Conservation (phyloP, 441 rosid species). For the Erodium moschatum region DNA sequence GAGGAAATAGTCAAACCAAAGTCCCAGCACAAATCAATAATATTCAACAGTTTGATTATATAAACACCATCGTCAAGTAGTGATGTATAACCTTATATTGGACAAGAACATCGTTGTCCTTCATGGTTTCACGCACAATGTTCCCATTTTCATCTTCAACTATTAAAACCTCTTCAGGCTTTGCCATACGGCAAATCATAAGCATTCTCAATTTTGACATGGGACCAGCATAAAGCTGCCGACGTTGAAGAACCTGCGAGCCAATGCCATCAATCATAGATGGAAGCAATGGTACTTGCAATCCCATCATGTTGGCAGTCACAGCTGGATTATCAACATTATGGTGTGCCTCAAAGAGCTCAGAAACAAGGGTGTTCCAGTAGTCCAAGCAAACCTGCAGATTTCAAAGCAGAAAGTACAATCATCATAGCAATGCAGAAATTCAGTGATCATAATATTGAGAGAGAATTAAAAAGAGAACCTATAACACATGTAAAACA, state of each 20-base stretch:
- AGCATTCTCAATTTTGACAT: conserved; percentile 92
- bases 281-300: conserved; percentile 77
- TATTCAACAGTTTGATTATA: background rate
- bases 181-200: conserved; percentile 99
- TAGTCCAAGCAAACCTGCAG: conserved; percentile 97
- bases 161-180: conserved; percentile 97
- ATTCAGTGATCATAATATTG: background rate
- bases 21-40: background rate
- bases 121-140: conserved; percentile 97
- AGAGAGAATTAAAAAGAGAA: conserved; percentile 8
- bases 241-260: conserved; percentile 68
- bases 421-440: background rate
- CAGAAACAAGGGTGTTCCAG: conserved; percentile 87
- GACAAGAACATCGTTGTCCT: conserved; percentile 98
- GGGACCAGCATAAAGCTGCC: conserved; percentile 80
- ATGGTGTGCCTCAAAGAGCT: conserved; percentile 80
- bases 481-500: background rate
- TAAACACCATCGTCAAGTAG: conserved; percentile 4
- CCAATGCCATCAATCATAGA: conserved; percentile 86
- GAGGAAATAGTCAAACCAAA: too few species aligned
- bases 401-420: conserved; percentile 15
- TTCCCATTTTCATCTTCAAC: conserved; percentile 99
- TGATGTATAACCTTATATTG: conserved; percentile 71
- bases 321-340: conserved; percentile 81
- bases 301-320: conserved; percentile 66